Base-by-base conservation (phyloP, 2,329 filamentous ascomycete genomes). In the Ascochyta koolunga region DNA sequence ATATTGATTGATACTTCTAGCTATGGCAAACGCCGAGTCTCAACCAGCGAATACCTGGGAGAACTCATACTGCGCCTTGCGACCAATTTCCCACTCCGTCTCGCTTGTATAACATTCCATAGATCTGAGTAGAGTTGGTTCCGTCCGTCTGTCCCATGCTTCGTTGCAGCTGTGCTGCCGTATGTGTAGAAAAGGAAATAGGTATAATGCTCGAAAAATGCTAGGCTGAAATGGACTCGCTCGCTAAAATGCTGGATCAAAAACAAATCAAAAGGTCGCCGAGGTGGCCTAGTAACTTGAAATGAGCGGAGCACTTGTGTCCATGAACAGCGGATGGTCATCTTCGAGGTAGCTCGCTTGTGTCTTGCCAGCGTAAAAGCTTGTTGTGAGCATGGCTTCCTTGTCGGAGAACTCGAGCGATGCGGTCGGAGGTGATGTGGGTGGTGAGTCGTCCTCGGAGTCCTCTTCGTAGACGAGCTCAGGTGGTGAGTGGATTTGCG, bases 401-500 rank as follows among this genome's bases (percentile, higher is more conserved):
- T 80, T 79, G 50, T 80, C 75, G 41, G 73, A 75, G 67, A 79
- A 76, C 56, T 80, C 76, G 65, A 81, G 70, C 11, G 69, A 69
- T 18, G 74, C 60, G 57, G 76, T 70, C 22, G 78, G 77, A 37
- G 80, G 80, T 38, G 80, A 80, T 38, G 73, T 69, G 42, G 78
- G 79, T 52, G 78, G 77, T 24, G 75, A 74, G 51, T 80, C 79
- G 68, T 82, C 79, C 53, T 81, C 79, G 4, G 77, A 79, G 61
- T 79, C 77, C 33, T 76, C 75, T 58, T 81, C 79, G 70, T 78
- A 75, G 37, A 78, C 74, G 58, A 81, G 78, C 69, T 81, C 79
- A 37, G 80, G 79, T 54, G 79, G 79, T 65, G 78, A 77, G 64
- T 75, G 71, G 59, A 76, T 73, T 68, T 75, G 71, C 52, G 74